These are phyloP conservation scores for Phenoliferia sp. DNA, from an alignment of 1,284 basidiomycete genomes.

Conservation along the genomic window DNA sequence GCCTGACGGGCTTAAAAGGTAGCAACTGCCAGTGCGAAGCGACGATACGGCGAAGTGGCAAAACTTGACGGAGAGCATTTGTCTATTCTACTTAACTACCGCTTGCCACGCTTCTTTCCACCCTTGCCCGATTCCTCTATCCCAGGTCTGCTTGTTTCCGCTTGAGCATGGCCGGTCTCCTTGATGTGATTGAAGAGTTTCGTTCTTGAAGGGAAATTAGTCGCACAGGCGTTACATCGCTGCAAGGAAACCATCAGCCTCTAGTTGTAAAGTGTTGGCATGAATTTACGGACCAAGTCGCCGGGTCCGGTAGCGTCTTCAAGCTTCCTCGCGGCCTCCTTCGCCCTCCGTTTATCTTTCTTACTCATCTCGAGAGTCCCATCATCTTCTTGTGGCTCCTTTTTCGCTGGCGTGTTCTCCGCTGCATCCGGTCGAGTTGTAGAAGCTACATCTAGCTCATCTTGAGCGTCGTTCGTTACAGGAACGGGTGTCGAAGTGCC, in stretches of 20 bases:
- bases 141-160: no score
- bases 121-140: background rate
- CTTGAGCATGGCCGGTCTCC: slow-evolving; percentile 66
- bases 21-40: background rate
- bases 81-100: no score
- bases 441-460: background rate
- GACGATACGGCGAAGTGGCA: no score
- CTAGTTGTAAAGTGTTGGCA: no score
- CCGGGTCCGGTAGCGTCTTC: slow-evolving; percentile 40
- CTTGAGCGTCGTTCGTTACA: background rate
- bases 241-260: slow-evolving; percentile 27
- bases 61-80: no score
- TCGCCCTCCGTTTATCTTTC: slow-evolving; percentile 69
- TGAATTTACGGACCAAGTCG: background rate
- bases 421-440: background rate
- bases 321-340: slow-evolving; percentile 67
- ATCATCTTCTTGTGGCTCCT: slow-evolving; percentile 28
- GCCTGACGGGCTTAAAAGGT: no score
- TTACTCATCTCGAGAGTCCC: slow-evolving; percentile 57
- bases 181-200: slow-evolving; percentile 74
- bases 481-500: background rate
- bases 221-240: slow-evolving; percentile 68
- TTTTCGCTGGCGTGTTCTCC: background rate
- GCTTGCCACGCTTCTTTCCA: background rate
- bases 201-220: slow-evolving; percentile 64